Evolutionary conservation across 257 asterid species (phyloP).

Genomic region (Solanum sejunctum): DNA sequence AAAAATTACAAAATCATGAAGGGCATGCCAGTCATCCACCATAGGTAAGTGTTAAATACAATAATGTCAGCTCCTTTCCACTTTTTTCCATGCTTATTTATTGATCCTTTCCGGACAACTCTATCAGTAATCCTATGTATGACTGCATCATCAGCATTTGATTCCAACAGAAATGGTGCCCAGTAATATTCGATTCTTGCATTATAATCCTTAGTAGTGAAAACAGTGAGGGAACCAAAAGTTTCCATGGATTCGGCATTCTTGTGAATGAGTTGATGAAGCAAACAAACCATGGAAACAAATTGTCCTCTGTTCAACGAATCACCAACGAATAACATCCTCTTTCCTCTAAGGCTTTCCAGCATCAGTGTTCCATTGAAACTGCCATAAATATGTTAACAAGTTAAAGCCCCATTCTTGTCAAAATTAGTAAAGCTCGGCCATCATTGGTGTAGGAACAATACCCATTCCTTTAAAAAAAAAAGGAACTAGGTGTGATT

Average conservation of each 20-base stretch:
- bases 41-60: conserved; percentile 63
- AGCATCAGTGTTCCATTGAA: conserved; percentile 64
- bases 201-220: conserved; percentile 65
- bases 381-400: conserved; percentile 16
- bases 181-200: conserved; percentile 64
- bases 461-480: no score
- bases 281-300: conserved; percentile 64
- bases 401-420: background rate
- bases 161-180: conserved; percentile 76
- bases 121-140: conserved; percentile 37
- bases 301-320: conserved; percentile 66
- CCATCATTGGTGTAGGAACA: background rate
- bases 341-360: conserved; percentile 56
- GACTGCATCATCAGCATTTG: conserved; percentile 59
- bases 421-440: background rate
- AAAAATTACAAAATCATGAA: conserved; percentile 36
- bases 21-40: conserved; percentile 57
- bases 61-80: conserved; percentile 68
- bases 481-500: no score
- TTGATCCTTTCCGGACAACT: conserved; percentile 40
- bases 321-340: conserved; percentile 74
- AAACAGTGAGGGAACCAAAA: conserved; percentile 28
- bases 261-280: conserved; percentile 37
- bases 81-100: conserved; percentile 42
- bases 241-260: conserved; percentile 41